phyloP scores from a whole-genome alignment of 2,329 filamentous ascomycete genomes.

The Rutstroemia sp. region DNA sequence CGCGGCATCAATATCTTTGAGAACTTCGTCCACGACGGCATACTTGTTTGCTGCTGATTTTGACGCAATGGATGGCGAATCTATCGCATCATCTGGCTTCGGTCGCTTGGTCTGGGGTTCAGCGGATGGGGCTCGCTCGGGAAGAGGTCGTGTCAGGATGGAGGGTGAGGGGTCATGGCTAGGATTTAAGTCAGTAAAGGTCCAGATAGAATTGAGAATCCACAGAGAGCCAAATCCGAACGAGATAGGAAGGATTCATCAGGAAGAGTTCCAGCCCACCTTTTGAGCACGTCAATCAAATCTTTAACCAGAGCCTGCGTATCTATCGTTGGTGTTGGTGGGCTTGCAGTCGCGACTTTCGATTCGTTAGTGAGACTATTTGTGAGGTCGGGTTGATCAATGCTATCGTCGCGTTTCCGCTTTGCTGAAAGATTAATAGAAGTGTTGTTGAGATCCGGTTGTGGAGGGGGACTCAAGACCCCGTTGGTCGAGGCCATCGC shows the following conservation, averaged over 20 bases:
- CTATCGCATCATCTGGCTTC: conserved; percentile 42
- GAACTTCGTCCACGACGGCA: conserved; percentile 56
- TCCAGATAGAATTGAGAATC: conserved; percentile 7
- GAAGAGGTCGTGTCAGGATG: conserved; percentile 47
- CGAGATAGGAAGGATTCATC: neutral
- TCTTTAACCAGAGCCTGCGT: conserved; percentile 33
- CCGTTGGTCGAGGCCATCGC: conserved; percentile 35
- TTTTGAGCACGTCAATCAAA: conserved; percentile 36
- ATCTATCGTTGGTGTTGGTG: conserved; percentile 24
- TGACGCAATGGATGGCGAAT: conserved; percentile 36
- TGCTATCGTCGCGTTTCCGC: conserved; percentile 50
- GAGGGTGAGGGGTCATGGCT: conserved; percentile 49
- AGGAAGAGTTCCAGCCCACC: conserved; percentile 29
- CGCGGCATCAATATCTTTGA: conserved; percentile 46
- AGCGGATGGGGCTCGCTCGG: conserved; percentile 35
- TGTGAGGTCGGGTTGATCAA: conserved; percentile 29
- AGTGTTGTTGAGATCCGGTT: conserved; percentile 20
- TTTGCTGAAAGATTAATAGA: conserved; percentile 38
- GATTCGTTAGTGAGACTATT: conserved; percentile 21
- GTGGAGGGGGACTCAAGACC: conserved; percentile 31
- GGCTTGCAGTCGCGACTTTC: conserved; percentile 13
- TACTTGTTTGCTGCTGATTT: conserved; percentile 40
- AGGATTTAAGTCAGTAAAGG: conserved; percentile 20
- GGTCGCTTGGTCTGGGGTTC: conserved; percentile 54
- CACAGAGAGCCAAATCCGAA: neutral